Base-by-base conservation (phyloP, 768 basidiomycete genomes). In the Russula vinacea region DNA sequence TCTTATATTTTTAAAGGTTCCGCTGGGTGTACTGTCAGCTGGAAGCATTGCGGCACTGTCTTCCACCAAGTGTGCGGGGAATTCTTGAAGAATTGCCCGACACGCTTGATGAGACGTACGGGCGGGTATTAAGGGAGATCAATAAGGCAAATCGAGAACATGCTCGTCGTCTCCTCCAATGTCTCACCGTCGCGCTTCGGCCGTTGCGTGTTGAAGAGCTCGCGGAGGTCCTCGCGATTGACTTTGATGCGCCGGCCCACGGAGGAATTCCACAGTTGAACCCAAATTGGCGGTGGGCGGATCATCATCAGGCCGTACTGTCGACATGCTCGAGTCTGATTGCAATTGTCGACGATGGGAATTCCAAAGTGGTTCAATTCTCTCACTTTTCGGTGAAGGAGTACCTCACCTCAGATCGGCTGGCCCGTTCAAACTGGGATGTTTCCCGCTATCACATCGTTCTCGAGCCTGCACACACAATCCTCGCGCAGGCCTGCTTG, bases 301-400 rank as follows among this genome's bases (percentile, higher is more conserved):
- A 56, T 13, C 44, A 40, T 19, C 51, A 56, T 3, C 19, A 40
- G 5, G 53, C 53, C 1, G 39, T 64, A 1, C 33, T 64, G 9
- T 64, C 57, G 1, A 29, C 57, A 4, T 64, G 62, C 17, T 64
- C 62, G 1, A 64, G 58, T 29, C 26, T 64, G 8, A 26, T 64
- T 11, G 1, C 42, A 14, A 17, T 64, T 16, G 19, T 47, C 42
- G 42, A 49, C 22, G 13, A 44, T 10, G 42, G 35, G 1, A 3
- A 7, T 10, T 58, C 51, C 22, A 17, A 42, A 35, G 29, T 64
- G 10, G 62, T 58, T 5, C 50, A 64, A 10, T 64, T 64, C 7
- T 58, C 62, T 3, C 62, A 63, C 51, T 16, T 53, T 17, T 63
- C 62, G 0, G 62, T 63, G 2, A 57, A 63, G 5, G 62, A 58